phyloP scores from a whole-genome alignment of 352 stramenopile genomes.

The Labyrinthula sp. region DNA sequence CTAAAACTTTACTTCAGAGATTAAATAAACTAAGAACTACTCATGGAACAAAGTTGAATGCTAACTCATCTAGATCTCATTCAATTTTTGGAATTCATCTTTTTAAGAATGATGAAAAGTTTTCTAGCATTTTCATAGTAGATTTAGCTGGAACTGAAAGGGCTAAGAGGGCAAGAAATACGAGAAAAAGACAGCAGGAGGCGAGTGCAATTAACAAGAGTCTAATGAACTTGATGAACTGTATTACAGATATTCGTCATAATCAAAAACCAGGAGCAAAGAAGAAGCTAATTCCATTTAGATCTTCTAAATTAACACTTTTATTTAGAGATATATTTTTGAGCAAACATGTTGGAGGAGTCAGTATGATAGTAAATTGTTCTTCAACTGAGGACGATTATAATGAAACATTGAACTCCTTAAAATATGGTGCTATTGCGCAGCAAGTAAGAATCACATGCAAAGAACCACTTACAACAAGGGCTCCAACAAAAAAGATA shows the following conservation, averaged over 20 bases:
- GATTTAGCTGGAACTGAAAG: constrained; percentile 70
- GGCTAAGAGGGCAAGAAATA: constrained; percentile 50
- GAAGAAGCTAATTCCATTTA: constrained; percentile 79
- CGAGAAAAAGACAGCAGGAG: constrained; percentile 71
- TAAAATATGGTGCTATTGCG: constrained; percentile 73
- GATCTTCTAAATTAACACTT: constrained; percentile 85
- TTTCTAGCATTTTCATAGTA: constrained; percentile 60
- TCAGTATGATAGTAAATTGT: constrained; percentile 88
- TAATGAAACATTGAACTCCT: constrained; percentile 79
- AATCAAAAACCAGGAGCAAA: constrained; percentile 50
- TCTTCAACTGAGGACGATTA: constrained; percentile 73
- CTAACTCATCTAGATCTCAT: constrained; percentile 63
- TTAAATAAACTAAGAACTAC: constrained; percentile 49
- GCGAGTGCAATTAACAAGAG: constrained; percentile 92
- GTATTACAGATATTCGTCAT: constrained; percentile 70
- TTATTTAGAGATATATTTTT: constrained; percentile 80
- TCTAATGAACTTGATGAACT: constrained; percentile 90
- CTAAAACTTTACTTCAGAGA: constrained; percentile 48
- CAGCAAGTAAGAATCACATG: constrained; percentile 55
- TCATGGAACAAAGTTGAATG: constrained; percentile 61
- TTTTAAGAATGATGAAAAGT: constrained; percentile 3
- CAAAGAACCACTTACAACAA: too few relatives aligned
- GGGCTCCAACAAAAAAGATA: too few relatives aligned
- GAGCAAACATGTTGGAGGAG: constrained; percentile 49
- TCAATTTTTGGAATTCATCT: constrained; percentile 61